Evolutionary conservation across 1,284 basidiomycete species (phyloP).

Genomic region (Rhodotorula glutinis): DNA sequence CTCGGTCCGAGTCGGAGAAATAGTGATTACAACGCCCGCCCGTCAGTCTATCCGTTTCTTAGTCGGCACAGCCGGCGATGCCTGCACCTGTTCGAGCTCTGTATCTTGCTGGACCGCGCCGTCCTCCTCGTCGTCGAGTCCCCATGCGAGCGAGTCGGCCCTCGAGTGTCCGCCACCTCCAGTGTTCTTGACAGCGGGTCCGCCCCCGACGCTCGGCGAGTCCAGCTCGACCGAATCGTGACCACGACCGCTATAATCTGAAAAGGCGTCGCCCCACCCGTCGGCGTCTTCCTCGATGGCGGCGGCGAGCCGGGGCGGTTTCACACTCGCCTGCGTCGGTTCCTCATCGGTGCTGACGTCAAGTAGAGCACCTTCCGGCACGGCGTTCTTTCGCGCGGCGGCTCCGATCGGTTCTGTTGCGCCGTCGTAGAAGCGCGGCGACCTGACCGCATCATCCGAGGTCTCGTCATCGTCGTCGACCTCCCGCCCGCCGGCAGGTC

Average conservation of each 20-base stretch:
- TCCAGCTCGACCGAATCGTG: background rate
- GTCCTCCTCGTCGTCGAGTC: constrained; percentile 70
- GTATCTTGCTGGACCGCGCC: constrained; percentile 45
- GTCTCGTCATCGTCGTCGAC: constrained; percentile 53
- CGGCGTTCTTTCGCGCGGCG: background rate
- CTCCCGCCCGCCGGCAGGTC: background rate
- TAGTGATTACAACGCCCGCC: background rate
- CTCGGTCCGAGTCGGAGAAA: background rate
- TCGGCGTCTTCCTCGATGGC: background rate
- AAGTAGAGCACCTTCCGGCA: constrained; percentile 48
- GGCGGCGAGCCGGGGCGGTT: background rate
- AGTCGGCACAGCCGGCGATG: background rate
- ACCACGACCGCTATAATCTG: background rate
- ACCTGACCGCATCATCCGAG: constrained; percentile 6
- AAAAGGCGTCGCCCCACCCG: constrained; percentile 1
- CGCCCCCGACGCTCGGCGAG: background rate
- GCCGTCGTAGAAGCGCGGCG: background rate
- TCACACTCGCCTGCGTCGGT: background rate
- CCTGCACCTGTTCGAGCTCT: background rate
- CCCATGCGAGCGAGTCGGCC: constrained; percentile 44
- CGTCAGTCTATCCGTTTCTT: background rate
- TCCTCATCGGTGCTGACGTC: background rate
- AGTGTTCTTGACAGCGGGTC: background rate
- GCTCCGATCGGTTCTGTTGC: too few relatives aligned
- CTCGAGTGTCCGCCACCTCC: background rate